Base-by-base conservation (phyloP, 2,329 filamentous ascomycete species). In the Sporothrix mexicana region DNA sequence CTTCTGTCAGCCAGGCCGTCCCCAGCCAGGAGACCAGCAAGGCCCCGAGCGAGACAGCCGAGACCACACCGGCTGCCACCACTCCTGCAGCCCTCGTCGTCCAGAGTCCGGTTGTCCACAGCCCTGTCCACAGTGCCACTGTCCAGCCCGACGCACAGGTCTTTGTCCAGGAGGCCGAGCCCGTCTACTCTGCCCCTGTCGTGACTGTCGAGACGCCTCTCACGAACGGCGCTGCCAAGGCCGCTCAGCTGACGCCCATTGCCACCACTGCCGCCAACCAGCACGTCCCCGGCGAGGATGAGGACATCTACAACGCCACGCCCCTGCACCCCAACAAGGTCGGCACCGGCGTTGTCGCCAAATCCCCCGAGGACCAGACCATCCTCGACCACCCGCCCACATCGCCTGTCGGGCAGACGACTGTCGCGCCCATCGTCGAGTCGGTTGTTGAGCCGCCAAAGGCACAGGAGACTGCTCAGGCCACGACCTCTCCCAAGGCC, bases 291-390 rank as follows among this genome's bases (percentile, higher is more conserved):
- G 64, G 25, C 9, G 76, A 75, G 25, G 77, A 78, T 23, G 79
- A 81, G 8, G 79, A 82, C 71, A 75, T 83, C 7, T 82, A 83
- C 74, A 77, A 79, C 47, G 80, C 80, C 17, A 79, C 78, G 30
- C 81, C 81, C 2, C 74, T 76, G 25, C 67, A 70, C 5, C 76
- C 70, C 61, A 77, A 17, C 30, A 71, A 47, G 13, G 17, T 13
- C 30, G 13, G 51, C 51, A 20, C 20, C 20, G 51, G 9, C 25
- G 51, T 20, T 25, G 23, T 12, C 10, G 53, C 17, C 17, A 49
- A 57, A 20, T 59, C n/a, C 3, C 17, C 41, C 1, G 51, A 71
- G n/a, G 69, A 62, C 20, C 57, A 69, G 49, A 47, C 57, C 2
- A 57, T 61, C 3, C 49, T 55, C 10, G 67, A 45, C n/a, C n/a